Conservation (phyloP, 179 eudicot species). For the Beta macrorhiza region DNA sequence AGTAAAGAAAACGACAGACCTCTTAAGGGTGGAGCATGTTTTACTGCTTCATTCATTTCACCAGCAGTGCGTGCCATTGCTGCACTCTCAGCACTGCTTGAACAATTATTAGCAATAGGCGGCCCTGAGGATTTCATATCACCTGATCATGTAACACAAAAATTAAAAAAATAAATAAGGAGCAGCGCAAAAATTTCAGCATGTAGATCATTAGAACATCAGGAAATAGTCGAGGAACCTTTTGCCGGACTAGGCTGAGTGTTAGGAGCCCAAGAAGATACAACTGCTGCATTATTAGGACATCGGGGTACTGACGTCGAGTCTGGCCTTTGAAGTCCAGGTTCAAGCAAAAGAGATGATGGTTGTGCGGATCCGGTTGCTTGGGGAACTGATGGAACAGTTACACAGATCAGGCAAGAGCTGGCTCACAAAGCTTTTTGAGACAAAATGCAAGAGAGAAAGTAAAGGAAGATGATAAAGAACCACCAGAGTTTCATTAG, state of each 20-base stretch:
- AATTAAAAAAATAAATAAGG: neutral
- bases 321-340: constrained; percentile 47
- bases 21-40: constrained; percentile 53
- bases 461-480: neutral
- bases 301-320: constrained; percentile 38
- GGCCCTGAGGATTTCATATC: constrained; percentile 46
- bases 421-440: constrained; percentile 6
- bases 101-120: constrained; percentile 43
- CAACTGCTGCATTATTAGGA: constrained; percentile 39
- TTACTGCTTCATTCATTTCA: constrained; percentile 52
- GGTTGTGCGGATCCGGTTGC: constrained; percentile 41
- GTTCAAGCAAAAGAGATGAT: constrained; percentile 42
- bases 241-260: constrained; percentile 43
- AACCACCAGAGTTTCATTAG: neutral
- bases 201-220: neutral
- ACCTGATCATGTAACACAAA: constrained; percentile 35
- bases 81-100: constrained; percentile 66
- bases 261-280: constrained; percentile 45
- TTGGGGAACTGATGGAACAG: constrained; percentile 47
- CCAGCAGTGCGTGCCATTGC: constrained; percentile 48
- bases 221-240: constrained; percentile 38
- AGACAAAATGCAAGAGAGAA: constrained; percentile 10
- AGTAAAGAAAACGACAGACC: constrained; percentile 34
- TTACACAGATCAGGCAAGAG: constrained; percentile 28
- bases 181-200: constrained; percentile 3